Base-by-base conservation (phyloP, 2,329 filamentous ascomycete species). In the Tympanopsis confertula region DNA sequence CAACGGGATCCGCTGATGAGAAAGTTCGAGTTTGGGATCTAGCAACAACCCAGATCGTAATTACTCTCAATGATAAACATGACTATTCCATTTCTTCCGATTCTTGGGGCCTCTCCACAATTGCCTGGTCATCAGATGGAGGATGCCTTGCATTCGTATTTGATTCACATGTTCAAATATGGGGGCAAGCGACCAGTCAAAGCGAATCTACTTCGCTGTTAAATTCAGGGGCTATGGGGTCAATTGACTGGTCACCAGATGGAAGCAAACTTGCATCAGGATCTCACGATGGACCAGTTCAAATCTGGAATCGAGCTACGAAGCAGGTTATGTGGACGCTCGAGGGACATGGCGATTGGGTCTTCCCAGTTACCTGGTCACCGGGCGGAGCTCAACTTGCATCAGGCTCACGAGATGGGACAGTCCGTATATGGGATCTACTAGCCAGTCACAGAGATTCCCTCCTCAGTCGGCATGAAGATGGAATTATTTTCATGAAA, bases 341-440 rank as follows among this genome's bases (percentile, higher is more conserved):
- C 15, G 26, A 33, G 17, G 41, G 41, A 35, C 30, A 42, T 38
- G 19, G 12, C 22, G 26, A 17, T n/a, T 28, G 3, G 35, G 38
- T 42, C n/a, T 33, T 5, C 17, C 37, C 40, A 18, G 36, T 39
- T 4, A 38, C 26, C 32, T 42, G 36, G 24, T 42, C 28, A n/a
- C 38, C 24, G 10, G 38, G 2, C 37, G 39, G 29, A 42, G 29
- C n/a, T 4, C 1, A 37, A 18, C 40, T 24, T 22, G 39, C 15
- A 19, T n/a, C 13, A 12, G 17, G 13, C 12, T 35, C 13, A n/a
- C 7, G 15, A 10, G 32, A 35, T 35, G 10, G 10, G 17, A n/a
- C 13, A 12, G 12, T n/a, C 12, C 7, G 13, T 10, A 35, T n/a
- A 10, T n/a, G 32, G 13, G 32, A 28, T 13, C 13, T 10, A 13